Conservation (phyloP, 2,329 filamentous ascomycete genomes). For the Hypoxylon sp. region DNA sequence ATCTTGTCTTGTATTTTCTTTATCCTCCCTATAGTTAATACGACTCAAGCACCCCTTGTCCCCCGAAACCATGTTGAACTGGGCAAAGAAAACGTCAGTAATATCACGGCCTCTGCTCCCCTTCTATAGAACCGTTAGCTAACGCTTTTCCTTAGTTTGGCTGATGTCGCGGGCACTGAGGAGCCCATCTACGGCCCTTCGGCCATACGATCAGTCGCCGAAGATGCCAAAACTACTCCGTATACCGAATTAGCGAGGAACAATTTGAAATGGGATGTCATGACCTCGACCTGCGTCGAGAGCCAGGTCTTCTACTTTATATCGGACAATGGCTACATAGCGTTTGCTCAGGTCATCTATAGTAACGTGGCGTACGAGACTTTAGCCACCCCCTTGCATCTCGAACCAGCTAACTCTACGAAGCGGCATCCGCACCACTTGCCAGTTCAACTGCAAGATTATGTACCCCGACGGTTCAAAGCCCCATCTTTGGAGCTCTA, state of each 20-base stretch:
- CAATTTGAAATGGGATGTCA: constrained; percentile 83
- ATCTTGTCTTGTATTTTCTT: constrained; percentile 26
- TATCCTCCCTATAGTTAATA: constrained; percentile 27
- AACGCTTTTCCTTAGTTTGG: constrained; percentile 62
- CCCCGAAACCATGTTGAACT: constrained; percentile 80
- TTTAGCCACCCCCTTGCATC: constrained; percentile 21
- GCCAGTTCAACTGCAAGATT: constrained; percentile 94
- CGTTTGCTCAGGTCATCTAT: constrained; percentile 92
- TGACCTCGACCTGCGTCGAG: constrained; percentile 90
- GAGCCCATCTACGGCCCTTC: constrained; percentile 94
- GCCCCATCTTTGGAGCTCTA: constrained; percentile 85
- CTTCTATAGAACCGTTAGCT: constrained; percentile 40
- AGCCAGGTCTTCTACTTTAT: constrained; percentile 95
- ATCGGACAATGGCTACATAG: constrained; percentile 80
- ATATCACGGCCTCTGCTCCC: constrained; percentile 31
- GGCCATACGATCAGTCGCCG: constrained; percentile 86
- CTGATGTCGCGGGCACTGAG: constrained; percentile 91
- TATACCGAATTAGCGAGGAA: constrained; percentile 83
- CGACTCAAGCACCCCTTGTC: constrained; percentile 7
- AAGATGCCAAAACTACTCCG: constrained; percentile 80
- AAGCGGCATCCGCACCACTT: constrained; percentile 89
- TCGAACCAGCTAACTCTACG: constrained; percentile 39
- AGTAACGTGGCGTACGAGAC: constrained; percentile 88
- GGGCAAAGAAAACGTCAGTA: constrained; percentile 89
- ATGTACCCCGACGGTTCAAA: constrained; percentile 80